Percentiles rank a stretch among this genome's conserved stretches.
These are phyloP conservation scores for Cucumis melo DNA, from an alignment of 306 rosid species.

Conservation along the genomic window DNA sequence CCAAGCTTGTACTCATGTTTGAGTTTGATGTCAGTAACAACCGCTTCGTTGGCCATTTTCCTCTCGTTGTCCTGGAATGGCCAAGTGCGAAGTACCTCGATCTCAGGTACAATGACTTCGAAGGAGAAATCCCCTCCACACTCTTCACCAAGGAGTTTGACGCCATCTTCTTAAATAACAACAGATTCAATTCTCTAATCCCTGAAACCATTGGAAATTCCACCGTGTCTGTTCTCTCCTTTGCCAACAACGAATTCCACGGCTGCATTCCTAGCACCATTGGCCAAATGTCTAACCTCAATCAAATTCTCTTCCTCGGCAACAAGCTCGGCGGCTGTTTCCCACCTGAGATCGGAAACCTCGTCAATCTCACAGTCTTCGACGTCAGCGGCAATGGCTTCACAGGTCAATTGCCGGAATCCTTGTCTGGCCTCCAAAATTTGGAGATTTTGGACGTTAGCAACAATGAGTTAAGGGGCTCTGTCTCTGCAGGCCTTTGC, in stretches of 20 bases:
- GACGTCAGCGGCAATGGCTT: slow-evolving; percentile 36
- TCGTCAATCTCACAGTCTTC: slow-evolving; percentile 12
- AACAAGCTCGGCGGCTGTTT: slow-evolving; percentile 22
- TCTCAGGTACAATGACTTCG: slow-evolving; percentile 1
- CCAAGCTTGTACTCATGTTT: neutral
- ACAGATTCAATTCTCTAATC: slow-evolving; percentile 30
- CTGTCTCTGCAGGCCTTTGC: slow-evolving; percentile 35
- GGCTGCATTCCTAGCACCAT: slow-evolving; percentile 36
- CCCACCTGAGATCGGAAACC: slow-evolving; percentile 28
- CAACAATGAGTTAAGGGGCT: slow-evolving; percentile 35
- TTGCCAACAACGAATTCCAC: slow-evolving; percentile 27
- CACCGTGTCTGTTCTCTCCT: slow-evolving; percentile 23
- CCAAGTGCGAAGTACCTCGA: neutral
- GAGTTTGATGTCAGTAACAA: slow-evolving; percentile 8
- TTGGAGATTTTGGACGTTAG: slow-evolving; percentile 33
- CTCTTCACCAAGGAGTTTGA: slow-evolving; percentile 7
- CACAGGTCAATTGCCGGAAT: slow-evolving; percentile 32
- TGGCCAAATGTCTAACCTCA: slow-evolving; percentile 29
- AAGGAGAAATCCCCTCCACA: neutral
- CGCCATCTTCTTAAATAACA: slow-evolving; percentile 40
- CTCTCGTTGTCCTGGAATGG: neutral
- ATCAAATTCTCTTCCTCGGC: slow-evolving; percentile 24
- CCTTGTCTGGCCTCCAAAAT: slow-evolving; percentile 19
- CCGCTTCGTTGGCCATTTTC: slow-evolving; percentile 4
- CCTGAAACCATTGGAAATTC: slow-evolving; percentile 31